These are phyloP conservation scores for Phaeolepiota aurea DNA, from an alignment of 768 basidiomycete genomes.

Conservation along the genomic window DNA sequence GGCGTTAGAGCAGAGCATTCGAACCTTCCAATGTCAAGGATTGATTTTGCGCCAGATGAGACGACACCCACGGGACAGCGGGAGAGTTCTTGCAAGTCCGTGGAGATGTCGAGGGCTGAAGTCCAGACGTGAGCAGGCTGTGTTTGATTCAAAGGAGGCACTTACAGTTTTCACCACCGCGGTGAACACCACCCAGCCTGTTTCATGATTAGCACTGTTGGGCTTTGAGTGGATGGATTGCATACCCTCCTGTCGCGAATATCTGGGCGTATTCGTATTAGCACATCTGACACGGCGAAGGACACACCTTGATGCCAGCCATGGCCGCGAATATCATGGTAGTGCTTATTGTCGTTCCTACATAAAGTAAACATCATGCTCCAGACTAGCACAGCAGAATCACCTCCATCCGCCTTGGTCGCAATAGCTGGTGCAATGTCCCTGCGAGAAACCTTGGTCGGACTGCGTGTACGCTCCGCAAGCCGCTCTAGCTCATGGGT, in stretches of 20 bases:
- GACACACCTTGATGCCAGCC: constrained; percentile 74
- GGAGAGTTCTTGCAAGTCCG: constrained; percentile 84
- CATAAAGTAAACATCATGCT: neutral
- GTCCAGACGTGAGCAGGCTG: constrained; percentile 1
- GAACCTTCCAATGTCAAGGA: constrained; percentile 83
- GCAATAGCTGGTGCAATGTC: constrained; percentile 76
- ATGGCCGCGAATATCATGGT: constrained; percentile 70
- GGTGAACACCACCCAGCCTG: constrained; percentile 31
- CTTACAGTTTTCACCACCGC: constrained; percentile 39
- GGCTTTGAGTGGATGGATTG: constrained; percentile 2
- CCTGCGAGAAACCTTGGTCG: constrained; percentile 68
- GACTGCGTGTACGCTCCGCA: constrained; percentile 39
- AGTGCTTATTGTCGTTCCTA: constrained; percentile 64
- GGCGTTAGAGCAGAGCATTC: neutral
- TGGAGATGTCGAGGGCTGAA: constrained; percentile 89
- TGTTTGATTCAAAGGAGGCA: constrained; percentile 1
- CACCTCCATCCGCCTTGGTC: constrained; percentile 65
- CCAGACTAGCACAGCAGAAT: constrained; percentile 8
- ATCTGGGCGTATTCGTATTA: constrained; percentile 34
- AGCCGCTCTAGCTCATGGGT: constrained; percentile 57
- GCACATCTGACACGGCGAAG: neutral
- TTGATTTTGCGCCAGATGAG: constrained; percentile 91
- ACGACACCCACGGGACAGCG: constrained; percentile 88
- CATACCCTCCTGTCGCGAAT: constrained; percentile 89
- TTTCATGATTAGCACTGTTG: constrained; percentile 2